Evolutionary conservation across 805 yeast genomes (phyloP).

Genomic region (Vanderwaltozyma yarrowii): DNA sequence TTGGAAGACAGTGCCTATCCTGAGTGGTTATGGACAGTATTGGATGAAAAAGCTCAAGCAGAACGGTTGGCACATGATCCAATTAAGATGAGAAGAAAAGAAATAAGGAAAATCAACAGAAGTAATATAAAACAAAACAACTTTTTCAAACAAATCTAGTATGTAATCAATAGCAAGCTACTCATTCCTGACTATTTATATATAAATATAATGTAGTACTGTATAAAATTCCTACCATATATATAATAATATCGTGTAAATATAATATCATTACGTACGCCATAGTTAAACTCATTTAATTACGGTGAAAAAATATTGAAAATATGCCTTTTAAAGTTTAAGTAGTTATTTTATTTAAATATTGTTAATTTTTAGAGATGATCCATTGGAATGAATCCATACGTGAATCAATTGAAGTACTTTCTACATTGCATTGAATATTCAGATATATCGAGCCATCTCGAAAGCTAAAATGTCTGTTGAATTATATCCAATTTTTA

Average conservation of each 20-base stretch:
- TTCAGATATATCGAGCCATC: no score
- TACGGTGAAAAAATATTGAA: no score
- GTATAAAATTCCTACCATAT: no score
- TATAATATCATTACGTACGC: not conserved
- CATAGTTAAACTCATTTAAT: not conserved
- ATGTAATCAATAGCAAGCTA: not conserved
- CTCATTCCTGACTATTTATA: not conserved
- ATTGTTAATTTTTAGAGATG: no score
- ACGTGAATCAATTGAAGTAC: no score
- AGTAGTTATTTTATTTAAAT: no score
- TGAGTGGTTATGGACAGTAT: constrained; percentile 83
- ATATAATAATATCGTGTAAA: not conserved
- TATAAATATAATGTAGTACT: not conserved
- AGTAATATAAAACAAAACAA: constrained; percentile 66
- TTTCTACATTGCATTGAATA: no score
- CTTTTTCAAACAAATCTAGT: constrained; percentile 34
- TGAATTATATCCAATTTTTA: constrained; percentile 7
- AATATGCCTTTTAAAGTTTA: no score
- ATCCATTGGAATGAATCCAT: no score
- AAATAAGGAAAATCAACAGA: constrained; percentile 58
- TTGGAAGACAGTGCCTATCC: constrained; percentile 85
- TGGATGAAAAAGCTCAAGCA: constrained; percentile 52
- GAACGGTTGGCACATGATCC: constrained; percentile 46
- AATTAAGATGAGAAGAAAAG: constrained; percentile 56
- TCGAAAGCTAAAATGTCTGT: no score